phyloP scores from a whole-genome alignment of 2,329 filamentous ascomycete species.

The Talaromyces sp. region DNA sequence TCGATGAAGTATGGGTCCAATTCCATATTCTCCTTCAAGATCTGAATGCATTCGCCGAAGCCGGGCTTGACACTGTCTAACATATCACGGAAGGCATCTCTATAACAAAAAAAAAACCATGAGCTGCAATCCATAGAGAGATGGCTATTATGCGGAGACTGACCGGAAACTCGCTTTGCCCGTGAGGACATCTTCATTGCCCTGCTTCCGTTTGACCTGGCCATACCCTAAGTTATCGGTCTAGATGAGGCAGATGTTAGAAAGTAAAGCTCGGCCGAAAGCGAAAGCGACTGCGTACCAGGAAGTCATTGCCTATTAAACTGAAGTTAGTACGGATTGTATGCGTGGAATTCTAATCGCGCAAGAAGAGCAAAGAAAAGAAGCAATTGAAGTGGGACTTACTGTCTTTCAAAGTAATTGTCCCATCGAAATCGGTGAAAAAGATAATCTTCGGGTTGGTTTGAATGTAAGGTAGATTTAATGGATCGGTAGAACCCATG shows the following conservation, averaged over 20 bases:
- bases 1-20: slow-evolving; percentile 83
- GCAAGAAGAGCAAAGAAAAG: neutral
- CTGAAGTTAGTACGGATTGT: neutral
- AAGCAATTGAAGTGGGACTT: slow-evolving; percentile 24
- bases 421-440: slow-evolving; percentile 98
- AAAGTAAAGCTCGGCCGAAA: neutral
- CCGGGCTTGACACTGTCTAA: slow-evolving; percentile 78
- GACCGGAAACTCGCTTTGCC: slow-evolving; percentile 66
- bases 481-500: slow-evolving; percentile 31
- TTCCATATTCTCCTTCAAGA: slow-evolving; percentile 74
- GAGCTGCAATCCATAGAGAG: neutral
- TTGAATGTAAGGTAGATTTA: slow-evolving; percentile 38
- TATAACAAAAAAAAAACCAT: slow-evolving; percentile 22
- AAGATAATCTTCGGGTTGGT: slow-evolving; percentile 84
- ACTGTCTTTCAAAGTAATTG: slow-evolving; percentile 73
- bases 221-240: slow-evolving; percentile 93
- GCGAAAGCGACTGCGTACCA: slow-evolving; percentile 40
- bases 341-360: neutral
- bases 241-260: slow-evolving; percentile 54
- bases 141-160: slow-evolving; percentile 1
- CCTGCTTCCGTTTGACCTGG: slow-evolving; percentile 59
- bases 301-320: slow-evolving; percentile 56
- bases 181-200: slow-evolving; percentile 72
- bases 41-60: slow-evolving; percentile 74
- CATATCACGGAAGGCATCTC: slow-evolving; percentile 84